Evolutionary conservation across 2,329 filamentous ascomycete species (phyloP).

Genomic region (Cordyceps pruinosa): DNA sequence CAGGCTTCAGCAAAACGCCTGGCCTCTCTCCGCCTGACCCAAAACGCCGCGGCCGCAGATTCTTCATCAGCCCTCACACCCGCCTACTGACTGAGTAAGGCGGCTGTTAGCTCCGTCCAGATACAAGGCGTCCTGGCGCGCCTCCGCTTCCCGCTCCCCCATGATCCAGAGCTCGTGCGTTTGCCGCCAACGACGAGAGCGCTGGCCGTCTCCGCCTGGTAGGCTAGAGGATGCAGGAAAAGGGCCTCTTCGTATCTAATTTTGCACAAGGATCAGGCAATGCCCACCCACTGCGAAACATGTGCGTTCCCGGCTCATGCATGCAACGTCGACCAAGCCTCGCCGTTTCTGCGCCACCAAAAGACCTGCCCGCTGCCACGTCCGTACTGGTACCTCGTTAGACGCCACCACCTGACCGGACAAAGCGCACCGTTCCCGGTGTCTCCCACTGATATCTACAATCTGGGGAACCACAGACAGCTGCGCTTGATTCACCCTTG

Average conservation of each 20-base stretch:
- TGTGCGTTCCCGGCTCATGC: background rate
- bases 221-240: background rate
- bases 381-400: background rate
- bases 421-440: background rate
- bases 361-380: background rate
- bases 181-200: background rate
- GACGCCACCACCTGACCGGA: background rate
- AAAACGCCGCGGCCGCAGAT: no score
- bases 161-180: background rate
- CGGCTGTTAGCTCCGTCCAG: no score
- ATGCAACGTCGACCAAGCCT: constrained; percentile 2
- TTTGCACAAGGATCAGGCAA: background rate
- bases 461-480: background rate
- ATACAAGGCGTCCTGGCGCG: no score
- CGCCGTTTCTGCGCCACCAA: background rate
- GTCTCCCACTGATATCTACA: background rate
- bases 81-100: no score
- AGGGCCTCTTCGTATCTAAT: background rate
- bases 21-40: no score
- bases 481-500: background rate
- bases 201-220: background rate
- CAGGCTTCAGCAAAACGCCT: no score
- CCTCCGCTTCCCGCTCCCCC: background rate
- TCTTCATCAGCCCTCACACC: background rate
- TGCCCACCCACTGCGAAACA: background rate